phyloP scores from a whole-genome alignment of 768 basidiomycete genomes.

The Mycena polygramma region DNA sequence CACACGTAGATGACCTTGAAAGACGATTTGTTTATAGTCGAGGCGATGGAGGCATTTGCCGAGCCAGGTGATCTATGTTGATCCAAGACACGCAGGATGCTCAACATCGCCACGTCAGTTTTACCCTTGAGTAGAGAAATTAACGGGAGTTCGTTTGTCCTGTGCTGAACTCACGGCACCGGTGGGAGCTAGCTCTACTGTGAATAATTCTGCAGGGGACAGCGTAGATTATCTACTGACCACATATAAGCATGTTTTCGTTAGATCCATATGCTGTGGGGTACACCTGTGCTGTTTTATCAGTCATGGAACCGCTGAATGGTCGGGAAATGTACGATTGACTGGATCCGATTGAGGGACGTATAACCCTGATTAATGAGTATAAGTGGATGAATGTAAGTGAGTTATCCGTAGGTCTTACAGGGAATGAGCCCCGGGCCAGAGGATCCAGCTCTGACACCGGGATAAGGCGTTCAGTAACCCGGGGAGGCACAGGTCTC shows the following conservation, averaged over 20 bases:
- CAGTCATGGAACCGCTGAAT: not conserved
- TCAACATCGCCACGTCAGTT: conserved; percentile 97
- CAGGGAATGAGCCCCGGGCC: conserved; percentile 87
- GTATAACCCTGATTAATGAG: conserved; percentile 76
- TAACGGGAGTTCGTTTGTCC: conserved; percentile 7
- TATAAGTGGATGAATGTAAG: conserved; percentile 6
- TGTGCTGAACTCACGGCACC: conserved; percentile 80
- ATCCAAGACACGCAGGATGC: conserved; percentile 88
- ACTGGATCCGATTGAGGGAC: conserved; percentile 93
- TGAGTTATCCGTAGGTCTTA: conserved; percentile 48
- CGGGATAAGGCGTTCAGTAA: conserved; percentile 76
- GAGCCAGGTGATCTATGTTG: conserved; percentile 65
- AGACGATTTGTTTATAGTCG: conserved; percentile 72
- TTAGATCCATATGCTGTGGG: conserved; percentile 94
- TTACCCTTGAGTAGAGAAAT: conserved; percentile 76
- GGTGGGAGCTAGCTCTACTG: conserved; percentile 80
- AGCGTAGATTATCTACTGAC: conserved; percentile 55
- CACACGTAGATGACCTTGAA: conserved; percentile 99
- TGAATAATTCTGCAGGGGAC: conserved; percentile 7
- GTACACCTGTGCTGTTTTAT: conserved; percentile 53
- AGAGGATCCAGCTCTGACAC: conserved; percentile 83
- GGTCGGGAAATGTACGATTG: conserved; percentile 72
- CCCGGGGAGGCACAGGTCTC: conserved; percentile 77
- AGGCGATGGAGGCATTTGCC: conserved; percentile 50
- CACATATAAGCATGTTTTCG: conserved; percentile 96